phyloP scores from a whole-genome alignment of 805 yeast genomes.

The Yamadazyma akitaensis region DNA sequence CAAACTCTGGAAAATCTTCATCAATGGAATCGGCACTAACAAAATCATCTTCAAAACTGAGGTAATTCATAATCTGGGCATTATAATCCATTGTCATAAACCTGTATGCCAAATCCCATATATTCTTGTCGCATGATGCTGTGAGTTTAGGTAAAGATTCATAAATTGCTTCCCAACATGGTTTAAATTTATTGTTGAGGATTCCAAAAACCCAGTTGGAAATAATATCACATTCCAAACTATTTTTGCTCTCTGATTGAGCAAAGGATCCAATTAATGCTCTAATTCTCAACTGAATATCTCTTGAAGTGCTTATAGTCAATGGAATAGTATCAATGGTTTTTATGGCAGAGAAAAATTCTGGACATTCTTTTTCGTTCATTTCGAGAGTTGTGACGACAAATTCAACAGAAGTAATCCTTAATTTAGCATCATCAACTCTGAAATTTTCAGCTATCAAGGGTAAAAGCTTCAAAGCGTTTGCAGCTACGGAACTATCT shows the following conservation, averaged over 20 bases:
- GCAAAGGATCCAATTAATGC: constrained; percentile 46
- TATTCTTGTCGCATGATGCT: constrained; percentile 26
- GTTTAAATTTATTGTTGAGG: constrained; percentile 72
- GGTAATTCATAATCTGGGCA: constrained; percentile 16
- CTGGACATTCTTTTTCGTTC: constrained; percentile 27
- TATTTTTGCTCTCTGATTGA: constrained; percentile 11
- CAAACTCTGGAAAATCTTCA: constrained; percentile 1
- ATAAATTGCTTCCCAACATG: constrained; percentile 76
- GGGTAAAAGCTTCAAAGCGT: background rate
- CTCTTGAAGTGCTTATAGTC: constrained; percentile 68
- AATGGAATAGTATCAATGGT: constrained; percentile 72
- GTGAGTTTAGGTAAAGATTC: constrained; percentile 52
- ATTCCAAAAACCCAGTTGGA: constrained; percentile 55
- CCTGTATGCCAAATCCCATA: constrained; percentile 55
- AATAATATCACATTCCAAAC: constrained; percentile 18
- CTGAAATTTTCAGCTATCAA: constrained; percentile 9
- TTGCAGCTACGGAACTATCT: background rate
- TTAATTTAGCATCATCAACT: constrained; percentile 22
- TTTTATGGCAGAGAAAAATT: constrained; percentile 47
- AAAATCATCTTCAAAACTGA: constrained; percentile 1
- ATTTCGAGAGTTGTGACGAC: constrained; percentile 29
- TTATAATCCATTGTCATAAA: constrained; percentile 17
- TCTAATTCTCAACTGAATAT: constrained; percentile 66
- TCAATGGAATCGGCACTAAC: background rate
- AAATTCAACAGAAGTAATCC: constrained; percentile 52